phyloP scores from a whole-genome alignment of 768 basidiomycete species.

The Hydnomerulius pinastri region DNA sequence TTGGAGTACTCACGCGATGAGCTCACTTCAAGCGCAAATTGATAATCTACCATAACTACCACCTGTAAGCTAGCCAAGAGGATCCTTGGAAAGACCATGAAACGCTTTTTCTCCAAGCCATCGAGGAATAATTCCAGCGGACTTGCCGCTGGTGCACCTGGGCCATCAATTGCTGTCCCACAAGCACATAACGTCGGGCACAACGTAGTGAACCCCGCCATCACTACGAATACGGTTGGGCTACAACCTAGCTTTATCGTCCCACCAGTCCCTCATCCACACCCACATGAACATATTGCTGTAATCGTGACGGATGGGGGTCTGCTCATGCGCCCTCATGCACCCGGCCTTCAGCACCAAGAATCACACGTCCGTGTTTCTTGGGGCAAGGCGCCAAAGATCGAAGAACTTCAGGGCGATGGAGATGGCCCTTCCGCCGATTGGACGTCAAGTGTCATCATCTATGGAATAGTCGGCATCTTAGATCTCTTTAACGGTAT shows the following conservation, averaged over 20 bases:
- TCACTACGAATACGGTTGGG: constrained; percentile 10
- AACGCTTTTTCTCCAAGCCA: constrained; percentile 29
- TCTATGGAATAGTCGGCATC: constrained; percentile 78
- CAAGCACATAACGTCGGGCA: background rate
- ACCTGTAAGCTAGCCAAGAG: background rate
- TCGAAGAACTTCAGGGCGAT: constrained; percentile 50
- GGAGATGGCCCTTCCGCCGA: constrained; percentile 38
- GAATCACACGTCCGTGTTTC: constrained; percentile 49
- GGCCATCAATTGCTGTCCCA: background rate
- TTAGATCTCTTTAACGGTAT: constrained; percentile 72
- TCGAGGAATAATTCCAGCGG: constrained; percentile 13
- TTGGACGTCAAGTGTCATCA: constrained; percentile 59
- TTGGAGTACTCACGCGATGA: background rate
- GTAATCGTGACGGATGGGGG: constrained; percentile 60
- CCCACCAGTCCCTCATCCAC: constrained; percentile 74
- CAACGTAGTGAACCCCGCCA: constrained; percentile 2
- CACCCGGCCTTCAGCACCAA: constrained; percentile 29
- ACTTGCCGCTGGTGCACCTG: background rate
- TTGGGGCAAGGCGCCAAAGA: constrained; percentile 59
- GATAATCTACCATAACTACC: background rate
- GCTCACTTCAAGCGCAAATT: background rate
- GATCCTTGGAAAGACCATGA: constrained; percentile 24
- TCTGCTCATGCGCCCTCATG: constrained; percentile 65
- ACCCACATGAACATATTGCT: constrained; percentile 69
- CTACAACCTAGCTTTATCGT: constrained; percentile 67